These are phyloP conservation scores for Rubia yunnanensis DNA, from an alignment of 257 asterid species.

Conservation along the genomic window DNA sequence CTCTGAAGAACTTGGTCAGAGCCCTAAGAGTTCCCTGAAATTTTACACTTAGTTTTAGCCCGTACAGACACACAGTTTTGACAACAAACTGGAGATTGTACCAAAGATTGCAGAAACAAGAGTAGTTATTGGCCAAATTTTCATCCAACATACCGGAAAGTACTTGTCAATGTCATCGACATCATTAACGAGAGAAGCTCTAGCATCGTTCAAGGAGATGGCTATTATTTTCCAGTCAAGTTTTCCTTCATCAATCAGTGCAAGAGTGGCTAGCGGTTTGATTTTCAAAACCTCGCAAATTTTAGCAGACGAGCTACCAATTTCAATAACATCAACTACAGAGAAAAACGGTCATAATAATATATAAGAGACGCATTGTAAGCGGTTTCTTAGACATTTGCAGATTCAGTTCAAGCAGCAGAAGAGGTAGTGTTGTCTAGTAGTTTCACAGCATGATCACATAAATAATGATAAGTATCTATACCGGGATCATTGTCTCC, in stretches of 20 bases:
- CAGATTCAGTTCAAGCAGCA: not conserved
- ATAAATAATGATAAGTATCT: not conserved
- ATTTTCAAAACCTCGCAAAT: conserved; percentile 82
- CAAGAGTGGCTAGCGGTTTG: conserved; percentile 89
- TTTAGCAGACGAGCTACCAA: conserved; percentile 58
- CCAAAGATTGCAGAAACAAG: not conserved
- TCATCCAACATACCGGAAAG: conserved; percentile 59
- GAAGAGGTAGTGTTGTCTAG: too few species aligned
- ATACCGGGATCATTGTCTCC: conserved; percentile 97
- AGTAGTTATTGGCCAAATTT: not conserved
- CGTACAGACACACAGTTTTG: not conserved
- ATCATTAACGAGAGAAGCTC: conserved; percentile 85
- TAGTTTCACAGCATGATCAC: conserved; percentile 2
- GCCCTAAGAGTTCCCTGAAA: conserved; percentile 81
- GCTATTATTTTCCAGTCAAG: conserved; percentile 98
- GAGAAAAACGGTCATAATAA: conserved; percentile 11
- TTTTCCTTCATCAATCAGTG: conserved; percentile 98
- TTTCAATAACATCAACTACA: conserved; percentile 95
- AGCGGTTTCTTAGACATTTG: not conserved
- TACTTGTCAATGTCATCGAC: conserved; percentile 84
- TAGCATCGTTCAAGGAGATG: conserved; percentile 84
- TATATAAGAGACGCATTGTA: not conserved
- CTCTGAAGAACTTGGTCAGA: conserved; percentile 89
- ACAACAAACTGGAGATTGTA: too few species aligned
- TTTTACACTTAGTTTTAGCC: not conserved